Conservation (phyloP, 2,329 filamentous ascomycete species). For the Apiospora marii region DNA sequence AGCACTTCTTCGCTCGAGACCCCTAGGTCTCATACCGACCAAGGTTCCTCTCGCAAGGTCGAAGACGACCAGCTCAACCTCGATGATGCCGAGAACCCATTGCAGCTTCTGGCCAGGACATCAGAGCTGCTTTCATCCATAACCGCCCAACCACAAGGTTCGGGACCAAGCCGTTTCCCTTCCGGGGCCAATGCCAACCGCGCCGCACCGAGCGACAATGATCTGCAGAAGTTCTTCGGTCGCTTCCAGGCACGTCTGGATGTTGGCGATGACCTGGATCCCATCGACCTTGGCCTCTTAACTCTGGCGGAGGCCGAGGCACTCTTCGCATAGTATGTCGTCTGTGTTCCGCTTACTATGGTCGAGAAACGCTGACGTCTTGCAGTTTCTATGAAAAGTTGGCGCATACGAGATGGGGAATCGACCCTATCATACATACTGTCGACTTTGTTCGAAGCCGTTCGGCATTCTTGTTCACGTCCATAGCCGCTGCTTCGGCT, state of each 20-base stretch:
- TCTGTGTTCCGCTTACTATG: background rate
- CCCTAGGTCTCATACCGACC: constrained; percentile 40
- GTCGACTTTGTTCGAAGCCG: constrained; percentile 70
- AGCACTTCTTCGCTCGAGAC: constrained; percentile 39
- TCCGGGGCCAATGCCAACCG: constrained; percentile 40
- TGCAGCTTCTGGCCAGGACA: constrained; percentile 76
- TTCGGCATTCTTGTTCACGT: constrained; percentile 76
- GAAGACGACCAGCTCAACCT: constrained; percentile 56
- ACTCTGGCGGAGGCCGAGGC: constrained; percentile 69
- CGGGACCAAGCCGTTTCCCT: constrained; percentile 27
- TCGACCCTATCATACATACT: constrained; percentile 73
- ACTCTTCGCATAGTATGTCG: constrained; percentile 69
- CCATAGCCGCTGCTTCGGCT: constrained; percentile 72
- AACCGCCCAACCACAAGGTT: constrained; percentile 38
- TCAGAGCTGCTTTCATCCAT: constrained; percentile 65
- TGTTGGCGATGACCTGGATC: constrained; percentile 69
- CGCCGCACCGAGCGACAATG: constrained; percentile 48
- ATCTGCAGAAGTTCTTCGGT: constrained; percentile 72
- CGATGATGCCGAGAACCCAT: constrained; percentile 78
- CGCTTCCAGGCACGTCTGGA: constrained; percentile 70
- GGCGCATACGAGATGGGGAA: constrained; percentile 77
- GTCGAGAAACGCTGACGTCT: constrained; percentile 19
- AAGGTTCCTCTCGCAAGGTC: constrained; percentile 42
- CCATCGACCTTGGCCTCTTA: constrained; percentile 73
- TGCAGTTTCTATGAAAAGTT: constrained; percentile 72